These are phyloP conservation scores for Amanita jacksonii DNA, from an alignment of 768 basidiomycete species.

Conservation along the genomic window DNA sequence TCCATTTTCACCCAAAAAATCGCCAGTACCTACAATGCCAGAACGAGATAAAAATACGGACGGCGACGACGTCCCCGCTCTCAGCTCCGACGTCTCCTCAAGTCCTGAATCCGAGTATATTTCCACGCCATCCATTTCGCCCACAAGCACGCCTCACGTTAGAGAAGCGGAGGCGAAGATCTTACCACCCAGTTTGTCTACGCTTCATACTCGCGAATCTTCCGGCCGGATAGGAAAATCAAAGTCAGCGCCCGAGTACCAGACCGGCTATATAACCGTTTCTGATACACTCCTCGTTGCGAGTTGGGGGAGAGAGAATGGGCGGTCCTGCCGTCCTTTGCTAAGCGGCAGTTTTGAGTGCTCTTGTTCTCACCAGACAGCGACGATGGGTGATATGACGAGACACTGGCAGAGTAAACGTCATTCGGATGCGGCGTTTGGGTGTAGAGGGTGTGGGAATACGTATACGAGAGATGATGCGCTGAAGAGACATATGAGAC, in stretches of 20 bases:
- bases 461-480: constrained; percentile 4
- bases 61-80: background rate
- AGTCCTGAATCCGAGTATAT: background rate
- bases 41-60: too few species aligned
- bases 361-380: background rate
- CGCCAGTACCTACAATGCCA: too few species aligned
- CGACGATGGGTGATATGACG: constrained; percentile 3
- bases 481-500: constrained; percentile 2
- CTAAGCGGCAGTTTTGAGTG: background rate
- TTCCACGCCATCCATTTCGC: background rate
- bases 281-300: background rate
- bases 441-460: background rate
- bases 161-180: background rate
- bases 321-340: background rate
- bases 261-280: background rate
- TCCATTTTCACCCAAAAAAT: too few species aligned
- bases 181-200: background rate
- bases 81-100: background rate
- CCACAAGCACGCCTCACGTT: background rate
- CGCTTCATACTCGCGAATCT: background rate
- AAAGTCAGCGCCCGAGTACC: too few species aligned
- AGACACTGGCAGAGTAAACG: constrained; percentile 5
- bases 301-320: constrained; percentile 4
- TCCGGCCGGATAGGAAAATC: too few species aligned
- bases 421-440: background rate